Evolutionary conservation across 805 yeast genomes (phyloP).

Genomic region (Saturnispora sekii): DNA sequence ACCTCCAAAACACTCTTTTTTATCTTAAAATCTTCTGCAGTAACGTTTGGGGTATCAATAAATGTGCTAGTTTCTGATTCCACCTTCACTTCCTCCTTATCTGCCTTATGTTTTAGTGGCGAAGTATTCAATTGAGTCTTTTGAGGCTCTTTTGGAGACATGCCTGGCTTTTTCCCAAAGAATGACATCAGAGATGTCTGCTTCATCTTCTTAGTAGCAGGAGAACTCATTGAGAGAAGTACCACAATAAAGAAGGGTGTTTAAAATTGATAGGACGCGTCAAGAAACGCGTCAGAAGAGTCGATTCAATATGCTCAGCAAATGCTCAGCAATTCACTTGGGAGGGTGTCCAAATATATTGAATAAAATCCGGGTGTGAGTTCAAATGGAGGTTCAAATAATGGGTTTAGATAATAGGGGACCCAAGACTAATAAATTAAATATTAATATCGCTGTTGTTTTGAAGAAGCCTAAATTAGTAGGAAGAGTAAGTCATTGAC

Average conservation of each 20-base stretch:
- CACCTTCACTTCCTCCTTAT: not conserved
- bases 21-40: slow-evolving; percentile 10
- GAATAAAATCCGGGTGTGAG: too few species aligned
- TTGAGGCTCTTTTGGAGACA: not conserved
- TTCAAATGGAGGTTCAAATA: too few species aligned
- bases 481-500: too few species aligned
- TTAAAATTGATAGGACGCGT: not conserved
- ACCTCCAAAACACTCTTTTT: slow-evolving; percentile 5
- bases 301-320: too few species aligned
- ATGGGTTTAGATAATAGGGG: too few species aligned
- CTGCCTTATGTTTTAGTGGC: not conserved
- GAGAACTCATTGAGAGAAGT: slow-evolving; percentile 6
- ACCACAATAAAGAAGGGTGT: not conserved
- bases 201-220: slow-evolving; percentile 14
- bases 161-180: slow-evolving; percentile 13
- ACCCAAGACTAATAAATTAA: too few species aligned
- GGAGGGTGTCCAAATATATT: too few species aligned
- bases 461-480: too few species aligned
- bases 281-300: not conserved
- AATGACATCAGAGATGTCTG: slow-evolving; percentile 27
- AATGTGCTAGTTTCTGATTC: not conserved
- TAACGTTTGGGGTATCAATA: slow-evolving; percentile 4
- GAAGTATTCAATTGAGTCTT: slow-evolving; percentile 1
- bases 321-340: too few species aligned
- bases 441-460: too few species aligned